Conservation (phyloP, 1,139 yeast genomes). For the Debaryomyces nepalensis region DNA sequence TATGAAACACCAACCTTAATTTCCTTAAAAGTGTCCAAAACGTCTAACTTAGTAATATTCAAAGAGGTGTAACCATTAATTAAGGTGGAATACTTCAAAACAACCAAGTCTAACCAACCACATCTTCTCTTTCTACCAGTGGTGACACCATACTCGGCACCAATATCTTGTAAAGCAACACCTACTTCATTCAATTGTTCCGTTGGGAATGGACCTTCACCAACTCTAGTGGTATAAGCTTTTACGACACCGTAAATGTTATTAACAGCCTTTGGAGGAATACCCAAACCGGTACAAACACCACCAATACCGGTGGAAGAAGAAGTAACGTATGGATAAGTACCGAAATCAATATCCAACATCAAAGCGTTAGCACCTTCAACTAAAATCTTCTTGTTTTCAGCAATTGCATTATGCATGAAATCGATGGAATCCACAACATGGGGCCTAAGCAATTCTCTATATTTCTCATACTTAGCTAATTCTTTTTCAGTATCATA, state of each 20-base stretch:
- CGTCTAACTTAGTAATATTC: conserved; percentile 94
- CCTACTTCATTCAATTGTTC: conserved; percentile 92
- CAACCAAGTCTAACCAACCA: conserved; percentile 98
- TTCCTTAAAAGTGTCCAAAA: conserved; percentile 85
- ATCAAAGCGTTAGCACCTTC: conserved; percentile 99
- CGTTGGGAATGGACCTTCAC: conserved; percentile 99
- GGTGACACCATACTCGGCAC: conserved; percentile 97
- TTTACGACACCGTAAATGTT: conserved; percentile 94
- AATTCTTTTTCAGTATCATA: conserved; percentile 84
- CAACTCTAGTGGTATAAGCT: conserved; percentile 98
- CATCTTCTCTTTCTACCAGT: conserved; percentile 99
- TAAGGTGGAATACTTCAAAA: conserved; percentile 83
- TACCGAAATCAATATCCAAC: conserved; percentile 98
- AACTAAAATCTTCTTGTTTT: conserved; percentile 83
- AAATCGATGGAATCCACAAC: conserved; percentile 92
- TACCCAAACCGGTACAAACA: conserved; percentile 93
- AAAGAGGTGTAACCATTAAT: conserved; percentile 94
- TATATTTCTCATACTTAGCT: conserved; percentile 72
- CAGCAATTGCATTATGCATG: conserved; percentile 80
- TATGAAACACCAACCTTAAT: conserved; percentile 87
- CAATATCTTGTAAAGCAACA: conserved; percentile 84
- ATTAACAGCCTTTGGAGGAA: conserved; percentile 82
- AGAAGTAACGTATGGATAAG: conserved; percentile 97
- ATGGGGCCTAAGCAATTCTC: conserved; percentile 79
- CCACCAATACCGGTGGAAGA: conserved; percentile 98